Base-by-base conservation (phyloP, 2,329 filamentous ascomycete species). In the Aquanectria penicillioides region DNA sequence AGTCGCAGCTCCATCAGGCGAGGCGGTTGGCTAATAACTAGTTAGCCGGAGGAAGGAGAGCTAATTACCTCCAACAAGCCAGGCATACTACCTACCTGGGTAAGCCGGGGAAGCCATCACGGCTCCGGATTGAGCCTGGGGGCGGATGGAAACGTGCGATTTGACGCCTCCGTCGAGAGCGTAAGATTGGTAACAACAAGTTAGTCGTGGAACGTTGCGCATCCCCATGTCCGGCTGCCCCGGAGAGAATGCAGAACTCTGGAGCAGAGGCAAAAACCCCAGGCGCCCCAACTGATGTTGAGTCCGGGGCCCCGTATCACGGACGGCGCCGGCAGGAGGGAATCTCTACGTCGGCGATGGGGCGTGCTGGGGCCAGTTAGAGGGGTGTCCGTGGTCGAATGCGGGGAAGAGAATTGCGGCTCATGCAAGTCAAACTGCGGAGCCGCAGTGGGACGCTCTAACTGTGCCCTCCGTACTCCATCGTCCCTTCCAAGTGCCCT, bases 351-450 rank as follows among this genome's bases (percentile, higher is more conserved):
- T 43, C 44, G 28, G 47, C 54, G 37, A 46, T 44, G 62, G 63
- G 59, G 61, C 37, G 53, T 64, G 57, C 49, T 59, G 47, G 55
- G 55, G 52, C 6, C 43, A 13, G 12, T 22, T 12, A 13, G 40
- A 48, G 55, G 62, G 60, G 64, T 56, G 56, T 43, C 52, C 38
- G 67, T 57, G 13, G 26, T 65, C 46, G 62, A 57, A 69, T 70
- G 68, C 66, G 68, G 68, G 68, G 68, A 70, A 70, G 41, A 38
- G 34, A 65, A 69, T 66, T 70, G 68, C 68, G 68, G 68, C 68
- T 70, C 68, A 70, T 70, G 68, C 66, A 70, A 70, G 66, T 68
- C 64, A 70, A 69, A 54, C 59, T 69, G 68, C 68, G 68, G 68
- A 70, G 68, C 68, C 68, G 68, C 68, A 70, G 66, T 70, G 68